Evolutionary conservation across 768 basidiomycete genomes (phyloP).

Genomic region (Amanita polypyramis): DNA sequence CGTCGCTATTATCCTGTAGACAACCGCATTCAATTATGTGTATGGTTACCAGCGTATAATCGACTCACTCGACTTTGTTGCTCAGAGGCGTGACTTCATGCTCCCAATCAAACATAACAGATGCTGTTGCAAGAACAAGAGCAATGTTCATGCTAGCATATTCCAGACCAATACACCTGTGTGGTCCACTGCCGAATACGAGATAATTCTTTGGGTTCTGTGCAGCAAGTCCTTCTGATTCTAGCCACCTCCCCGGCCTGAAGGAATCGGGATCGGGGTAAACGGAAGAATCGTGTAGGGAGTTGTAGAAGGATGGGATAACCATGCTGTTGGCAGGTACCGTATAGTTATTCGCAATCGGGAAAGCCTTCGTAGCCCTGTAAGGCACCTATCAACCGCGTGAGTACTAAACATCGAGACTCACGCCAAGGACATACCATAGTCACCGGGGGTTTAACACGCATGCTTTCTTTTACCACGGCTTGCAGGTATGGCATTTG

Average conservation of each 20-base stretch:
- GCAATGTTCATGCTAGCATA: slow-evolving; percentile 91
- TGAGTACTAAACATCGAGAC: not conserved
- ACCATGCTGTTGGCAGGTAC: slow-evolving; percentile 90
- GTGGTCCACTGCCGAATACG: slow-evolving; percentile 90
- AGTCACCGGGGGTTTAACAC: slow-evolving; percentile 87
- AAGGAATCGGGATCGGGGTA: slow-evolving; percentile 83
- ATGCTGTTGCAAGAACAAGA: slow-evolving; percentile 76
- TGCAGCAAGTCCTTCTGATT: slow-evolving; percentile 67
- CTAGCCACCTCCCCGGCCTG: slow-evolving; percentile 88
- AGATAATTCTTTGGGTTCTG: slow-evolving; percentile 90
- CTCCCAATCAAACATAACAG: slow-evolving; percentile 72
- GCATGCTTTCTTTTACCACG: slow-evolving; percentile 87
- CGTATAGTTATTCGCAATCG: slow-evolving; percentile 84
- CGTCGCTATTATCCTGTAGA: slow-evolving; percentile 79
- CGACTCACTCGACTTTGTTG: slow-evolving; percentile 69
- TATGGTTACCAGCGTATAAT: not conserved
- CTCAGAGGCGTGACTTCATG: slow-evolving; percentile 76
- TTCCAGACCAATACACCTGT: slow-evolving; percentile 86
- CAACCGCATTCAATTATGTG: not conserved
- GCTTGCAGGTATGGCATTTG: slow-evolving; percentile 90
- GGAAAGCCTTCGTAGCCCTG: slow-evolving; percentile 80
- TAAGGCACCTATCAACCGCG: slow-evolving; percentile 72
- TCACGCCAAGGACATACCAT: slow-evolving; percentile 51
- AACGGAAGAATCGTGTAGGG: slow-evolving; percentile 79
- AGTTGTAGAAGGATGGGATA: slow-evolving; percentile 89